phyloP scores from a whole-genome alignment of 2,329 filamentous ascomycete genomes.

The Sarocladiaceae sp. region DNA sequence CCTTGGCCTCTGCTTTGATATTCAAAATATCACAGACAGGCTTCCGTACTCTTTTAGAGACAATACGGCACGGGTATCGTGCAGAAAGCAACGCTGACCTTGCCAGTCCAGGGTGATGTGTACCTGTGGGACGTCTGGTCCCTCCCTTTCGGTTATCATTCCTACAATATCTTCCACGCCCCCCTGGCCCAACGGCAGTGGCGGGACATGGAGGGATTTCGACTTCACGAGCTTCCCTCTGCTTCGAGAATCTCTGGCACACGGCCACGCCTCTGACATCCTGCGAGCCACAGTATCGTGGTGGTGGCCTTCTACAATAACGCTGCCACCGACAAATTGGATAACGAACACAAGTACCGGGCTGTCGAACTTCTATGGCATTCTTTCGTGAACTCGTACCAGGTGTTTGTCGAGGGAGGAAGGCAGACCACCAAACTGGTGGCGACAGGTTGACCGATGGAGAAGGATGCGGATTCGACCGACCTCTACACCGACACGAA shows the following conservation, averaged over 20 bases:
- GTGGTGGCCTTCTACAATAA: conserved; percentile 9
- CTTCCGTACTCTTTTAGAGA: not conserved
- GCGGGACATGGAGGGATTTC: not conserved
- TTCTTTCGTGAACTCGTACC: conserved; percentile 14
- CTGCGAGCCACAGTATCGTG: conserved; percentile 7
- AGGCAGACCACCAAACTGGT: not conserved
- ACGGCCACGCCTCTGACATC: conserved; percentile 3
- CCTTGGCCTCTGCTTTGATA: conserved; percentile 8
- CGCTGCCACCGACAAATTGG: not conserved
- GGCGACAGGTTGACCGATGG: conserved; percentile 5
- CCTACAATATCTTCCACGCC: conserved; percentile 7
- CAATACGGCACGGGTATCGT: not conserved
- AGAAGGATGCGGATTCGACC: not conserved
- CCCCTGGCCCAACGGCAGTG: conserved; percentile 2
- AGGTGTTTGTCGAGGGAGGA: conserved; percentile 9
- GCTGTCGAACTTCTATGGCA: conserved; percentile 13
- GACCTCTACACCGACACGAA: not conserved
- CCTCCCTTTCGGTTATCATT: not conserved
- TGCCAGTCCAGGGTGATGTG: conserved; percentile 1
- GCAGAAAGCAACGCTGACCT: not conserved
- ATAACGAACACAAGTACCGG: conserved; percentile 1
- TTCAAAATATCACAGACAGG: conserved; percentile 9
- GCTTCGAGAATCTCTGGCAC: conserved; percentile 6
- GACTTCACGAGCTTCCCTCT: conserved; percentile 2
- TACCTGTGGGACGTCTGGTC: not conserved